Conservation (phyloP, 495 filamentous ascomycete genomes). For the Daldinia bambusicola region DNA sequence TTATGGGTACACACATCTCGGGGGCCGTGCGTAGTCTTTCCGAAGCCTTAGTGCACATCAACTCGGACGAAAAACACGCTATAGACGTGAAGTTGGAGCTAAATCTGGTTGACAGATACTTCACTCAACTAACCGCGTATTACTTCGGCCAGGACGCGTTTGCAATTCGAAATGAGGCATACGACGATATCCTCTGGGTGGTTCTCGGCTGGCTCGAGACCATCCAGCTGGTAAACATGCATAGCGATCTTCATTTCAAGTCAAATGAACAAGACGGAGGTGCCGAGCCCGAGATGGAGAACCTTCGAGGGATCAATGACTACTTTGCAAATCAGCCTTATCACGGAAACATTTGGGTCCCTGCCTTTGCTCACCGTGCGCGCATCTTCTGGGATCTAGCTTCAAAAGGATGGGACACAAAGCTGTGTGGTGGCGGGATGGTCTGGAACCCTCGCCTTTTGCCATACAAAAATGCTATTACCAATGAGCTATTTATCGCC, state of each 20-base stretch:
- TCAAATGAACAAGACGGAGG: slow-evolving; percentile 3
- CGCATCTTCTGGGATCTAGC: slow-evolving; percentile 91
- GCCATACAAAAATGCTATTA: slow-evolving; percentile 98
- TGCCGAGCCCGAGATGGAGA: slow-evolving; percentile 1
- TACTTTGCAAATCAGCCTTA: slow-evolving; percentile 58
- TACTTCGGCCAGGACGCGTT: slow-evolving; percentile 91
- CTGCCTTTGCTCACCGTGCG: slow-evolving; percentile 84
- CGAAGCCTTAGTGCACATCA: slow-evolving; percentile 42
- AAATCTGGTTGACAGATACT: slow-evolving; percentile 84
- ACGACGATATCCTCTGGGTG: slow-evolving; percentile 98
- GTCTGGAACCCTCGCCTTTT: slow-evolving; percentile 83
- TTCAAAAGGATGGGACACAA: slow-evolving; percentile 80
- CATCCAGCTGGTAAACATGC: slow-evolving; percentile 76
- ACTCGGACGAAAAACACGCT: slow-evolving; percentile 20
- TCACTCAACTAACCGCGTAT: slow-evolving; percentile 75
- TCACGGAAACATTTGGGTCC: slow-evolving; percentile 81
- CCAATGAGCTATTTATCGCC: slow-evolving; percentile 89
- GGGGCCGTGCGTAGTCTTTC: slow-evolving; percentile 74
- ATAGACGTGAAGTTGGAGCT: slow-evolving; percentile 63
- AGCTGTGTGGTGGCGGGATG: slow-evolving; percentile 90
- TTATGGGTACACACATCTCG: slow-evolving; percentile 82
- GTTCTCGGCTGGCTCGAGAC: slow-evolving; percentile 91
- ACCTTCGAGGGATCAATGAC: slow-evolving; percentile 19
- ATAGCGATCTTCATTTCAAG: slow-evolving; percentile 53
- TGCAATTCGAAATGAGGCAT: slow-evolving; percentile 79